Conservation (phyloP, 1,284 basidiomycete genomes). For the Ceratobasidium sp. region DNA sequence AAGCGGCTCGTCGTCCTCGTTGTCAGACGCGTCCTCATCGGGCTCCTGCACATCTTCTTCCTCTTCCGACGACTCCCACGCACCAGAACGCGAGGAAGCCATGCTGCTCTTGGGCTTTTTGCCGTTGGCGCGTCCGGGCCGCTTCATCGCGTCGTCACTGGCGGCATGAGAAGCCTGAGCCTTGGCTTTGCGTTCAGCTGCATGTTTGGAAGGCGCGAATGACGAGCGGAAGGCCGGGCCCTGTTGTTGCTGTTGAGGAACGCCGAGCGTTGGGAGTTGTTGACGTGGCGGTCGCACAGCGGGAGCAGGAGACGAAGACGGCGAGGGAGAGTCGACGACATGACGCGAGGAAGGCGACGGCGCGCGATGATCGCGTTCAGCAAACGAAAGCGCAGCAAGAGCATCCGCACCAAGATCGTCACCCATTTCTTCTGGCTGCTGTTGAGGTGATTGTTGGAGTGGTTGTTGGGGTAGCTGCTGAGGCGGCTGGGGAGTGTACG, state of each 20-base stretch:
- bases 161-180: slow-evolving; percentile 84
- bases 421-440: slow-evolving; percentile 51
- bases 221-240: slow-evolving; percentile 71
- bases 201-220: slow-evolving; percentile 85
- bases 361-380: slow-evolving; percentile 66
- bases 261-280: slow-evolving; percentile 35
- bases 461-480: slow-evolving; percentile 43
- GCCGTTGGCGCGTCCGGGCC: slow-evolving; percentile 78
- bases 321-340: slow-evolving; percentile 45
- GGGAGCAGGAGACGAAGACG: slow-evolving; percentile 48
- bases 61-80: slow-evolving; percentile 82
- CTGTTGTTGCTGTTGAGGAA: slow-evolving; percentile 53
- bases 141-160: slow-evolving; percentile 76
- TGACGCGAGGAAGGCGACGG: slow-evolving; percentile 48
- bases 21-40: slow-evolving; percentile 75
- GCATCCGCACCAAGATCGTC: slow-evolving; percentile 73
- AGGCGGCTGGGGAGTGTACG: slow-evolving; percentile 24
- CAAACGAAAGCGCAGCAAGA: slow-evolving; percentile 80
- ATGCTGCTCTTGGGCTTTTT: slow-evolving; percentile 59
- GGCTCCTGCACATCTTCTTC: slow-evolving; percentile 87
- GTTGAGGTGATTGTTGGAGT: slow-evolving; percentile 33
- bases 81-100: slow-evolving; percentile 62
- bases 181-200: slow-evolving; percentile 84
- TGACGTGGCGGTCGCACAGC: slow-evolving; percentile 42
- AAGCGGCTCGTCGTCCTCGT: slow-evolving; percentile 65